Percentiles rank a stretch among this genome's conserved stretches.
phyloP scores from a whole-genome alignment of 768 basidiomycete genomes.

The Tylopilus vinaceipallidus region DNA sequence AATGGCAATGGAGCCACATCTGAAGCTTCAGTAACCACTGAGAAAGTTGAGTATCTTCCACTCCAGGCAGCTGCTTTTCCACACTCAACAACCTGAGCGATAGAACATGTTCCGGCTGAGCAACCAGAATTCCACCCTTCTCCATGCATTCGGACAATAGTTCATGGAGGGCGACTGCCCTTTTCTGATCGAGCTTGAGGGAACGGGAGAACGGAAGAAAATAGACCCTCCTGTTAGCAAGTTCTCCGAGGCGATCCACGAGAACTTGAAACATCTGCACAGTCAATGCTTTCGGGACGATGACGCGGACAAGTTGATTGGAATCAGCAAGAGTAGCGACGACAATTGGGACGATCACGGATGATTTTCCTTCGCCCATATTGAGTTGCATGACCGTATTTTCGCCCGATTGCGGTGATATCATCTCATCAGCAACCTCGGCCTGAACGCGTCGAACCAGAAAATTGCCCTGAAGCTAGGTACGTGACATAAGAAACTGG shows the following conservation, averaged over 20 bases:
- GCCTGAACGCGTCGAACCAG: constrained; percentile 42
- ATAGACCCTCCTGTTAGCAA: constrained; percentile 46
- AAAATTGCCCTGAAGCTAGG: constrained; percentile 46
- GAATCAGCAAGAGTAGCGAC: constrained; percentile 42
- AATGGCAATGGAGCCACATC: constrained; percentile 20
- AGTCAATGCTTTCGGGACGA: constrained; percentile 48
- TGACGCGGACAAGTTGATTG: constrained; percentile 42
- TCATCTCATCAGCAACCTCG: constrained; percentile 46
- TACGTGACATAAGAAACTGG: not conserved
- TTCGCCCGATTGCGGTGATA: constrained; percentile 32
- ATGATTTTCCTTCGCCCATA: constrained; percentile 59
- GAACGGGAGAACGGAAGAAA: constrained; percentile 50
- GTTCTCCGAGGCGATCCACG: constrained; percentile 40
- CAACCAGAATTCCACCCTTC: constrained; percentile 42
- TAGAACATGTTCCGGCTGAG: constrained; percentile 54
- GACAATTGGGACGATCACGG: constrained; percentile 46
- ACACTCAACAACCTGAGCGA: constrained; percentile 49
- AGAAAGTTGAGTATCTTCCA: not conserved
- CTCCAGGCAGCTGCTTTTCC: constrained; percentile 30
- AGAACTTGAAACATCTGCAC: constrained; percentile 52
- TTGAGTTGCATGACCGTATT: constrained; percentile 50
- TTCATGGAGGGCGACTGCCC: constrained; percentile 24
- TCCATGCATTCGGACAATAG: constrained; percentile 40
- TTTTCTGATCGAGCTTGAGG: constrained; percentile 17
- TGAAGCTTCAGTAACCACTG: constrained; percentile 27